Evolutionary conservation across 2,329 filamentous ascomycete genomes (phyloP), one percentile per base, ranked within the genome.

Genomic region (Claviceps humidiphila): DNA sequence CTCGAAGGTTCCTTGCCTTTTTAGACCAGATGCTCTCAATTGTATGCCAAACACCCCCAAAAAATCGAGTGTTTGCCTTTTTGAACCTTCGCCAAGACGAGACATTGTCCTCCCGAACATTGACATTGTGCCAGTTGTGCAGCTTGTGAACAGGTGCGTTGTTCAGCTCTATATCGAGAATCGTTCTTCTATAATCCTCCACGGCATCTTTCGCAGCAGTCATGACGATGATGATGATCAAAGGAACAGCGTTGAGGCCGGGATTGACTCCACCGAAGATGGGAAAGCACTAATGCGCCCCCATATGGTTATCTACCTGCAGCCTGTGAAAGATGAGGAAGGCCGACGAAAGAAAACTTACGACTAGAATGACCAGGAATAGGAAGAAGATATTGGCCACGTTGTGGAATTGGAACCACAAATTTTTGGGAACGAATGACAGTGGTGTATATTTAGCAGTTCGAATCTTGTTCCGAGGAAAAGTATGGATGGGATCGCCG

Each of bases 331-430:
- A 5, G 11, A 44, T 34, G 5, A 8, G 1, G 13, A n/a, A 24
- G 17, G 16, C 16, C 3, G 2, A 26, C 3, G 17, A 20, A 3
- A 13, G 49, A 22, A 45, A 48, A 66, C 90, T 76, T 84, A 97
- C 93, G 63, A 85, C 84, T 55, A 98, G 78, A 64, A 98, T 95
- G 65, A 96, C 90, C 61, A 91, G 79, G 71, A 97, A 96, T 60
- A 97, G 75, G 77, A 98, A 98, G 72, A 97, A 98, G 51, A 97
- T 85, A 68, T 98, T 98, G 64, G 93, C 93, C 62, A 98, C 85
- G 64, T 97, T 97, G 71, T 98, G 91, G 65, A 98, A 97, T 69
- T 98, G 94, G 58, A 95, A 88, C 82, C 85, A 98, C 63, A 98
- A 66, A 69, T 98, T 97, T 73, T 97, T 97, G 14, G 93, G 93